Evolutionary conservation across 1,284 basidiomycete species (phyloP), one percentile per base, ranked within the genome.

Genomic region (Cutaneotrichosporon dermatis): DNA sequence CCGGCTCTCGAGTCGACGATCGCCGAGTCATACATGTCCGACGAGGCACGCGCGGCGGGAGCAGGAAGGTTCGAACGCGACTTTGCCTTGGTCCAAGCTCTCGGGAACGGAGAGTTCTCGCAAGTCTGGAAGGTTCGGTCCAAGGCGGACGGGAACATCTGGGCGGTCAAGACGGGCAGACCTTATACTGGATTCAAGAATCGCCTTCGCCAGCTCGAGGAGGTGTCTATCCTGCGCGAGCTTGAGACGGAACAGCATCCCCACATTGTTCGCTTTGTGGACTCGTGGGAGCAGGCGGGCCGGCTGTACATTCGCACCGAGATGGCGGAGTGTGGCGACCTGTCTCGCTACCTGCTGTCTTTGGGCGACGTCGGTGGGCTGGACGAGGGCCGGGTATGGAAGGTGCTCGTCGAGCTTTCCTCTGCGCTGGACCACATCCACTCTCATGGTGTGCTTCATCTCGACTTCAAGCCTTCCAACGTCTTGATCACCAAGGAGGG

Each of bases 381-480:
- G 60, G 92, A 94, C 67, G 95, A 99, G 79, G 87, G 88, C n/a
- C 83, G 92, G 58, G 88, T 96, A 56, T 99, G 95, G 95, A 98
- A 98, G 82, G 86, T 94, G 65, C 81, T 95, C 62, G 86, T 85
- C 42, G 95, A 98, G 77, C 82, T 98, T 54, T 66, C 76, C 1
- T 49, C 88, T 83, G 91, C 92, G 61, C 82, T 98, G 59, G 81
- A 82, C 59, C 92, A 93, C 78, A 89, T 99, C 62, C 96, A 99
- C 77, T 81, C 84, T 62, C 83, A 86, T 46, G 87, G 87, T 59
- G 86, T 97, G 57, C 87, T 98, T 51, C 95, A 99, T 79, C 84
- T 99, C 58, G 95, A 99, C 79, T 80, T 99, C 64, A 99, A 98
- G 80, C 95, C 95, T 7, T 92, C 90, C 56, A 99, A 99, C 75